Base-by-base conservation (phyloP, 2,329 filamentous ascomycete species). In the Talaromyces sp. region DNA sequence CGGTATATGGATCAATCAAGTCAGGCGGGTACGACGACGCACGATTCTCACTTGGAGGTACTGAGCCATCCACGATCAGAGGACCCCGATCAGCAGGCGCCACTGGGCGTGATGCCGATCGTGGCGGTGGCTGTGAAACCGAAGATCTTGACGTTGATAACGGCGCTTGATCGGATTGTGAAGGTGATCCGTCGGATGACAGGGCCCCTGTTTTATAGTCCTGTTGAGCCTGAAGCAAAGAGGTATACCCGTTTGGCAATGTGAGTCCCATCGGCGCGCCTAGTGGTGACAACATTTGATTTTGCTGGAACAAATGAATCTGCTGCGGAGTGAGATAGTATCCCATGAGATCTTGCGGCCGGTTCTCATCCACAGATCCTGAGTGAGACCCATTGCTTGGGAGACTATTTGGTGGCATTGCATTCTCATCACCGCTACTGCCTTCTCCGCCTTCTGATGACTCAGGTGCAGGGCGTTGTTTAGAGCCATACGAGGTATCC, bases 1-100 rank as follows among this genome's bases (percentile, higher is more conserved):
- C 58, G 19, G 64, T 64, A 40, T 72, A 71, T 5, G 68, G 68
- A 49, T 75, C 73, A 32, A 69, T 65, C 36, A 66, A 60, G 17
- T 75, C 71, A 17, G 68, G 62, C 6, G 65, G 54, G 51, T 65
- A 61, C n/a, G 68, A 62, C 19, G 68, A 61, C 22, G 67, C 56
- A 24, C 70, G 70, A 20, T 62, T 63, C 42, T 76, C 74, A 56
- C 66, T 72, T 2, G 62, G 67, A 29, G 71, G 71, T 27, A 76
- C 70, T 13, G 77, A 78, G 6, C 77, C 77, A 64, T 80, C 77
- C 5, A 79, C 72, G 33, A 79, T 77, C 51, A 79, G 58, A 24
- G 76, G 77, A 8, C 75, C 76, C 32, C 70, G 66, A 51, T 69
- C 66, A 39, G 62, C 62, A 4, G 66, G 51, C 30, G 62, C 60